Evolutionary conservation across 306 rosid genomes (phyloP).

Genomic region (Pachyrhizus erosus): DNA sequence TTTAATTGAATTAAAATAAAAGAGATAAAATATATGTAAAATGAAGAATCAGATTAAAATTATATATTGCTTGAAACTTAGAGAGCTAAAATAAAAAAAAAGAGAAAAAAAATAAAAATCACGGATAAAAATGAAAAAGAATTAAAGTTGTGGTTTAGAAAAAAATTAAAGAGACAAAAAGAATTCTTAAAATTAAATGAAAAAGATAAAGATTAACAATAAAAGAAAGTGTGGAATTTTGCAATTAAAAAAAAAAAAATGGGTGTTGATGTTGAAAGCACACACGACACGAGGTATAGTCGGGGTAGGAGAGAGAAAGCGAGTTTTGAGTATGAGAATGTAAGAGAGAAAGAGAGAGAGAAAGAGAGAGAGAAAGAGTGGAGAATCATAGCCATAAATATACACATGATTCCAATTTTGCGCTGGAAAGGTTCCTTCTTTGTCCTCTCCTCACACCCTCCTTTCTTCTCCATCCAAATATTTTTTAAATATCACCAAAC

Average conservation of each 20-base stretch:
- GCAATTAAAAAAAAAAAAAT: not conserved
- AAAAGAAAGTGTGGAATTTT: not conserved
- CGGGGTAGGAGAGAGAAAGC: constrained; percentile 45
- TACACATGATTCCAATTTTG: constrained; percentile 15
- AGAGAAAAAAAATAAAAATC: too few species aligned
- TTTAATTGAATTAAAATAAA: too few species aligned
- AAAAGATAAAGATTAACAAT: not conserved
- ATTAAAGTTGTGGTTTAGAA: too few species aligned
- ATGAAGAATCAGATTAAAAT: too few species aligned
- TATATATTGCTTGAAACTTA: too few species aligned
- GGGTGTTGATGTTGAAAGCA: not conserved
- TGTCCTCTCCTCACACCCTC: not conserved
- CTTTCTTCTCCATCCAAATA: not conserved
- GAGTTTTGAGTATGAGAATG: not conserved
- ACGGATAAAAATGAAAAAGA: too few species aligned
- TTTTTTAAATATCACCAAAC: not conserved
- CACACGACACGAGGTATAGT: constrained; percentile 24
- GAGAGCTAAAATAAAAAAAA: too few species aligned
- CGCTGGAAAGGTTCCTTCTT: constrained; percentile 22
- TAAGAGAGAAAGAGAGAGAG: not conserved
- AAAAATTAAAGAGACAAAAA: too few species aligned
- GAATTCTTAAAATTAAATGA: not conserved
- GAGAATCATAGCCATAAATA: constrained; percentile 19
- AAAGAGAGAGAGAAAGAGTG: not conserved
- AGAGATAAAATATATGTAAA: too few species aligned